A percentile compares a stretch with the other conserved stretches of the same genome.
phyloP scores from a whole-genome alignment of 257 asterid genomes.

The Cruciata laevipes region DNA sequence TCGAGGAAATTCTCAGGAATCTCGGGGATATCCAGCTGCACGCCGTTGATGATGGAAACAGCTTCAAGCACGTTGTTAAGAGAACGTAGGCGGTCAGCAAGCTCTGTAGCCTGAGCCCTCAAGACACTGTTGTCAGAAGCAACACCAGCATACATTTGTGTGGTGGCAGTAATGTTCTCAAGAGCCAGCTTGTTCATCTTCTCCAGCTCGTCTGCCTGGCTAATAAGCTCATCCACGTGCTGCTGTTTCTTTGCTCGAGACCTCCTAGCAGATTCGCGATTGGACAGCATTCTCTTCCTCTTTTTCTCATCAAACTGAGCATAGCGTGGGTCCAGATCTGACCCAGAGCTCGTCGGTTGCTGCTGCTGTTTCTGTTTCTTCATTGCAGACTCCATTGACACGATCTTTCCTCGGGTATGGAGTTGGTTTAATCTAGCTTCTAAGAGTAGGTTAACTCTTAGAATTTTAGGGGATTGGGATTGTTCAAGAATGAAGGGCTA shows the following conservation, averaged over 20 bases:
- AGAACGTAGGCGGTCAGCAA: slow-evolving; percentile 63
- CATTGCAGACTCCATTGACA: slow-evolving; percentile 33
- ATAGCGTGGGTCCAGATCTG: slow-evolving; percentile 30
- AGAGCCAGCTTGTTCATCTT: slow-evolving; percentile 42
- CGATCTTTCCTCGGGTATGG: neutral
- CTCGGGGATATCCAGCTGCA: slow-evolving; percentile 58
- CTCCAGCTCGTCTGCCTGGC: slow-evolving; percentile 34
- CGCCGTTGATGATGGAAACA: slow-evolving; percentile 63
- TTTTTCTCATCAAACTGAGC: slow-evolving; percentile 49
- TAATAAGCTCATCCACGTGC: slow-evolving; percentile 46
- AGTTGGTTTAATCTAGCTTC: neutral
- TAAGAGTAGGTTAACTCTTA: neutral
- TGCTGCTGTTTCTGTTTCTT: slow-evolving; percentile 9
- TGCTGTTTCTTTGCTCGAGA: slow-evolving; percentile 74
- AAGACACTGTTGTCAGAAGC: slow-evolving; percentile 61
- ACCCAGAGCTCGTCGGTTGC: slow-evolving; percentile 36
- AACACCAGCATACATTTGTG: slow-evolving; percentile 32
- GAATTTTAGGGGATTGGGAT: neutral
- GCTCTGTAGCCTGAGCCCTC: slow-evolving; percentile 67
- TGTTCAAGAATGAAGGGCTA: slow-evolving; percentile 6
- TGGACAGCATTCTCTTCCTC: slow-evolving; percentile 72
- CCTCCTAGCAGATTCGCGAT: slow-evolving; percentile 77
- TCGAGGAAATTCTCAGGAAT: slow-evolving; percentile 58
- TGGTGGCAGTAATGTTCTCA: slow-evolving; percentile 39
- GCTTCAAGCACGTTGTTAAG: slow-evolving; percentile 53